Evolutionary conservation across 2,329 filamentous ascomycete species (phyloP).

Genomic region (Aspergillus sergii): DNA sequence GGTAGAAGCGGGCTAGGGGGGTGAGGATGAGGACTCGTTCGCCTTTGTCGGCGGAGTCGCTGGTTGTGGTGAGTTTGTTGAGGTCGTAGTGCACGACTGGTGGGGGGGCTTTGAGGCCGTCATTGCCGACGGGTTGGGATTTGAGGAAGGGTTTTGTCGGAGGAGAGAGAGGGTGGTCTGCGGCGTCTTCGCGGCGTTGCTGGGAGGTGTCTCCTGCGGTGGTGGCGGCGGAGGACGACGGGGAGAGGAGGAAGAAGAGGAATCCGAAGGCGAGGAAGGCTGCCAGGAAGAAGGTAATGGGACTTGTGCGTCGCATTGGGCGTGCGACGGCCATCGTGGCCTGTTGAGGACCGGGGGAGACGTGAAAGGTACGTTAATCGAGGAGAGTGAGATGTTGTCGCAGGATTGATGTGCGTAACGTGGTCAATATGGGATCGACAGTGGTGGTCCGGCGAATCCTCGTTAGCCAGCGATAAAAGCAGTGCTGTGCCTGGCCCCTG

Average conservation of each 20-base stretch:
- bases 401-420: constrained; percentile 17
- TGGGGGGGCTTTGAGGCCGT: constrained; percentile 64
- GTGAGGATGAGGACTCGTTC: constrained; percentile 92
- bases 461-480: constrained; percentile 16
- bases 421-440: constrained; percentile 14
- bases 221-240: constrained; percentile 53
- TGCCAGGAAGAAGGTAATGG: constrained; percentile 73
- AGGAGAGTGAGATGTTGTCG: constrained; percentile 13
- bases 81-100: constrained; percentile 92
- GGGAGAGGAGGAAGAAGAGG: constrained; percentile 54
- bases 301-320: constrained; percentile 75
- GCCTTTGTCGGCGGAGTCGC: constrained; percentile 72
- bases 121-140: constrained; percentile 51
- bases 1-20: constrained; percentile 90
- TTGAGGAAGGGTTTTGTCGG: constrained; percentile 76
- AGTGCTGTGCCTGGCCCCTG: constrained; percentile 3
- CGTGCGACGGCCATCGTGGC: constrained; percentile 62
- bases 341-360: constrained; percentile 21
- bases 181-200: constrained; percentile 59
- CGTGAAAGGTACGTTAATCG: constrained; percentile 6
- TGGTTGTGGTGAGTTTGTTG: constrained; percentile 87
- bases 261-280: constrained; percentile 72
- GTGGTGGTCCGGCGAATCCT: background rate
- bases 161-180: constrained; percentile 71
- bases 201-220: constrained; percentile 52